Percentiles rank a stretch among this genome's conserved stretches.
These are phyloP conservation scores for Plasmodium vinckei DNA, from an alignment of 169 alveolate species.

Conservation along the genomic window DNA sequence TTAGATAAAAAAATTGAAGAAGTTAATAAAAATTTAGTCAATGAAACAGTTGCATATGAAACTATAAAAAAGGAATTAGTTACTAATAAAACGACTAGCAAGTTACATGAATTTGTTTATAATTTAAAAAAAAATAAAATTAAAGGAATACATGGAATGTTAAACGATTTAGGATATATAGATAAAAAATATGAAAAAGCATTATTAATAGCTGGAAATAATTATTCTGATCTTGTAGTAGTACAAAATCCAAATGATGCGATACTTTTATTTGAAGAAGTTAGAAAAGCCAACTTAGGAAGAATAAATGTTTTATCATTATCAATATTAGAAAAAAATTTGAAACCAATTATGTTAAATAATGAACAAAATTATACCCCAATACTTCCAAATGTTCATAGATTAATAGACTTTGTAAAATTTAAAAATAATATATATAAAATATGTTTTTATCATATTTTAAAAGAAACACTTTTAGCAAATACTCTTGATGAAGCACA, in stretches of 20 bases:
- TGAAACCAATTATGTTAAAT: constrained; percentile 72
- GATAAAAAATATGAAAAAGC: constrained; percentile 92
- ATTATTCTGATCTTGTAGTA: constrained; percentile 90
- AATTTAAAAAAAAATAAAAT: constrained; percentile 76
- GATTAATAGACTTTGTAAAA: constrained; percentile 92
- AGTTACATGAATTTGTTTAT: constrained; percentile 77
- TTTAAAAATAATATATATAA: constrained; percentile 83
- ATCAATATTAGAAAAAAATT: constrained; percentile 80
- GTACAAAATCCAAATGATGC: constrained; percentile 94
- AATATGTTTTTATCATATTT: constrained; percentile 91
- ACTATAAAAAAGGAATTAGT: constrained; percentile 71
- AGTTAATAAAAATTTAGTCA: constrained; percentile 20
- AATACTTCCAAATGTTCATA: constrained; percentile 79
- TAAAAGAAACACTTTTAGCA: constrained; percentile 93
- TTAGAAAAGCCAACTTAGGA: constrained; percentile 91
- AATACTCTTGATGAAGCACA: constrained; percentile 91
- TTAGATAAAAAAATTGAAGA: constrained; percentile 45
- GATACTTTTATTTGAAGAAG: constrained; percentile 88
- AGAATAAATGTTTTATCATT: constrained; percentile 90
- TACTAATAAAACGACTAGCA: constrained; percentile 69
- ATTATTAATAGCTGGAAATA: constrained; percentile 89
- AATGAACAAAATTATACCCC: constrained; percentile 68
- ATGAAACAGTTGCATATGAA: constrained; percentile 78
- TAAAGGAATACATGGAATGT: constrained; percentile 91
- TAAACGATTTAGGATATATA: constrained; percentile 94